Percentiles rank a stretch among this genome's conserved stretches.
phyloP scores from a whole-genome alignment of 345 rosid genomes.

The Durio zibethinus region DNA sequence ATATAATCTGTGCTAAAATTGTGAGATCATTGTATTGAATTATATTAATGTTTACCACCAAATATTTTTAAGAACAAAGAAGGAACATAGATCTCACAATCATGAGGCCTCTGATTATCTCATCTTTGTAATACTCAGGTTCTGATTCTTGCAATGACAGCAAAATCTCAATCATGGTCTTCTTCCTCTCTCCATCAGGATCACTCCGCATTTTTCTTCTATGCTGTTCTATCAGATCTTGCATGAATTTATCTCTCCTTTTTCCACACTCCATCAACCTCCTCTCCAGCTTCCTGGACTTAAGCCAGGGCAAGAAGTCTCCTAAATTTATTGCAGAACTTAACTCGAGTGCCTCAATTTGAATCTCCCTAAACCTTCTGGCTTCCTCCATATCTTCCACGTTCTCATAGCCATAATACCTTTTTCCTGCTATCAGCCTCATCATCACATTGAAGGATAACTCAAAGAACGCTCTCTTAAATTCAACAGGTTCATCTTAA shows the following conservation, averaged over 20 bases:
- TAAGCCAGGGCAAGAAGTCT: slow-evolving; percentile 52
- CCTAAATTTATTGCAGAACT: slow-evolving; percentile 31
- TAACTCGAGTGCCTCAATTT: slow-evolving; percentile 32
- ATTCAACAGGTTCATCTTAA: slow-evolving; percentile 13
- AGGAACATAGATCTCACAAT: slow-evolving; percentile 25
- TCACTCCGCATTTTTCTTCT: slow-evolving; percentile 19
- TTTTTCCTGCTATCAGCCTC: slow-evolving; percentile 36
- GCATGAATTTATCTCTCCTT: slow-evolving; percentile 46
- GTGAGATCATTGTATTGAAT: neutral
- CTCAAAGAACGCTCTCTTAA: slow-evolving; percentile 28
- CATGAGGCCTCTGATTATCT: slow-evolving; percentile 42
- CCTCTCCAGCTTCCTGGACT: slow-evolving; percentile 32
- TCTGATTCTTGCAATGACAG: slow-evolving; percentile 42
- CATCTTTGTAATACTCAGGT: slow-evolving; percentile 40
- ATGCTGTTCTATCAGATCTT: slow-evolving; percentile 45
- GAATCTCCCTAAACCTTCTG: slow-evolving; percentile 33
- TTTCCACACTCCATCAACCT: slow-evolving; percentile 13
- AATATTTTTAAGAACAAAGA: neutral
- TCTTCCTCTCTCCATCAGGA: slow-evolving; percentile 21
- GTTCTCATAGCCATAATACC: slow-evolving; percentile 32
- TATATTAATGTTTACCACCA: neutral
- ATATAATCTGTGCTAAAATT: slow-evolving; percentile 1
- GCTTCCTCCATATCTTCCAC: slow-evolving; percentile 33
- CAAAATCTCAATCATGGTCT: slow-evolving; percentile 50
- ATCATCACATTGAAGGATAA: slow-evolving; percentile 36